Evolutionary conservation across 345 rosid species (phyloP).

Genomic region (Brassica napus): Da-Ae NC_063440.1:17182501-17183000

Average conservation of each 20-base stretch:
- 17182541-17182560: constrained; percentile 87
- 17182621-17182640: constrained; percentile 82
- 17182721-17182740: constrained; percentile 80
- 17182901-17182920: constrained; percentile 39
- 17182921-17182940: constrained; percentile 40
- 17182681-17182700: constrained; percentile 80
- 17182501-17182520: constrained; percentile 88
- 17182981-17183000: constrained; percentile 79
- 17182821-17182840: constrained; percentile 46
- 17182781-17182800: constrained; percentile 92
- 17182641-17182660: constrained; percentile 79
- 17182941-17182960: constrained; percentile 67
- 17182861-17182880: constrained; percentile 31
- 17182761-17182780: constrained; percentile 71
- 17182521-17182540: constrained; percentile 54
- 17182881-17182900: constrained; percentile 45
- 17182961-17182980: constrained; percentile 60
- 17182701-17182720: constrained; percentile 85
- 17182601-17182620: constrained; percentile 79
- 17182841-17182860: constrained; percentile 41
- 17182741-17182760: constrained; percentile 75
- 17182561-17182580: constrained; percentile 87
- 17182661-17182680: constrained; percentile 49
- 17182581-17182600: constrained; percentile 79
- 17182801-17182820: constrained; percentile 61